These are phyloP conservation scores for Thelephora ganbajun DNA, from an alignment of 768 basidiomycete species.

Conservation along the genomic window DNA sequence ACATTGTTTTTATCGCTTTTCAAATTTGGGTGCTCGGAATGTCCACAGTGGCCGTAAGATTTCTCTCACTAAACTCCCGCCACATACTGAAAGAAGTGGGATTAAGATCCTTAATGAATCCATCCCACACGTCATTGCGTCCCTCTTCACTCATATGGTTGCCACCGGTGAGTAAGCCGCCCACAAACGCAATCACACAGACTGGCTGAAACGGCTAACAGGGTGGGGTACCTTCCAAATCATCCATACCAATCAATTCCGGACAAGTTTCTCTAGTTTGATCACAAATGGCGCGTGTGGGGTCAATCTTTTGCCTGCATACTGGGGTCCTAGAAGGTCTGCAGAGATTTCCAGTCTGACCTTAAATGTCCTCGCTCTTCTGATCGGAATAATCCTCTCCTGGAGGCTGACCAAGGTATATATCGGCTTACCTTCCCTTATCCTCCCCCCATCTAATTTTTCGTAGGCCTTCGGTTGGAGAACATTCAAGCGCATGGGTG, in stretches of 20 bases:
- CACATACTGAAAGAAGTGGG: neutral
- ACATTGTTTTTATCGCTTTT: slow-evolving; percentile 64
- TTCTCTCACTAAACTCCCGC: neutral
- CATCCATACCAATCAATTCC: slow-evolving; percentile 42
- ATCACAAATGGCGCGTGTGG: slow-evolving; percentile 55
- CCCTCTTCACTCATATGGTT: slow-evolving; percentile 57
- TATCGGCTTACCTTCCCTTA: neutral
- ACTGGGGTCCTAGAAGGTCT: slow-evolving; percentile 45
- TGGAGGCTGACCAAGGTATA: slow-evolving; percentile 64
- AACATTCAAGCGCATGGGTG: slow-evolving; percentile 78
- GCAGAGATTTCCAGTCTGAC: slow-evolving; percentile 56
- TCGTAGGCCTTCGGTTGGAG: slow-evolving; percentile 67
- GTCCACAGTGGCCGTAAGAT: slow-evolving; percentile 46
- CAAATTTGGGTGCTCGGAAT: slow-evolving; percentile 73
- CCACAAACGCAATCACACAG: neutral
- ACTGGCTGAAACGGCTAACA: neutral
- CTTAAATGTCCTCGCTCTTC: slow-evolving; percentile 44
- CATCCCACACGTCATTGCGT: slow-evolving; percentile 64
- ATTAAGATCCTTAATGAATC: slow-evolving; percentile 48
- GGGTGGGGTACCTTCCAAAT: slow-evolving; percentile 62
- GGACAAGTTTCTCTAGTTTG: slow-evolving; percentile 34
- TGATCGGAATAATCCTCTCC: slow-evolving; percentile 49
- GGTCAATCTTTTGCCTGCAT: slow-evolving; percentile 39
- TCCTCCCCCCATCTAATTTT: neutral
- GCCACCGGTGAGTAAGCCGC: slow-evolving; percentile 28